Conservation (phyloP, 164 flowering plant species). For the Platanus orientalis region DNA sequence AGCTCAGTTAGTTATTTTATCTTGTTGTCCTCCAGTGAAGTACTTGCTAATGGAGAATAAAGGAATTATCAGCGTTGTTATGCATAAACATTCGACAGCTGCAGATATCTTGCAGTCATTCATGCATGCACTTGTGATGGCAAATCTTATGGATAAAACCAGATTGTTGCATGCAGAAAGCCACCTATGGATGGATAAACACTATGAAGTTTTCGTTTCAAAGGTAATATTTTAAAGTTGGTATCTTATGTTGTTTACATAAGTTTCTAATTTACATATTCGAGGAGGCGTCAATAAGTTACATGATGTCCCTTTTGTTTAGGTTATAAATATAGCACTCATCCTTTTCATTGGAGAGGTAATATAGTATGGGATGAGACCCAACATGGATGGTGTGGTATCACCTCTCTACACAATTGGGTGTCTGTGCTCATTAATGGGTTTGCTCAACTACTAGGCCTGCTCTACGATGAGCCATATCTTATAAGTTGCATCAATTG, state of each 20-base stretch:
- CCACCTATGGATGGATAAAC: slow-evolving; percentile 74
- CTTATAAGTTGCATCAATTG: not conserved
- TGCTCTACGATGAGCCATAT: not conserved
- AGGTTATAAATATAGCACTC: too few relatives aligned
- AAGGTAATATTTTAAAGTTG: slow-evolving; percentile 43
- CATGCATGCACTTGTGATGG: slow-evolving; percentile 79
- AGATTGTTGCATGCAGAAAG: slow-evolving; percentile 46
- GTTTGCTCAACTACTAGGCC: not conserved
- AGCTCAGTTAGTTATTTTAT: slow-evolving; percentile 8
- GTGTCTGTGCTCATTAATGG: not conserved
- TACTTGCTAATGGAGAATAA: slow-evolving; percentile 62
- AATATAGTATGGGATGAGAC: not conserved
- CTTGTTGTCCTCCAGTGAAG: slow-evolving; percentile 38
- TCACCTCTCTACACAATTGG: not conserved
- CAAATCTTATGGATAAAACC: slow-evolving; percentile 28
- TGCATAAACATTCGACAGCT: slow-evolving; percentile 68
- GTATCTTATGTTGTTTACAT: not conserved
- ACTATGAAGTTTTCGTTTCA: slow-evolving; percentile 52
- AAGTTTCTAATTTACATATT: too few relatives aligned
- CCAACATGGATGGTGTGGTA: not conserved
- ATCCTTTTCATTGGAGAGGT: too few relatives aligned
- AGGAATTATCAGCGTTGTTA: slow-evolving; percentile 40
- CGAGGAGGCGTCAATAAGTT: too few relatives aligned
- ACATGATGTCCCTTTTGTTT: too few relatives aligned
- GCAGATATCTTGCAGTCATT: slow-evolving; percentile 70